phyloP scores from a whole-genome alignment of 2,329 filamentous ascomycete genomes.

The Byssoonygena ceratinophila region DNA sequence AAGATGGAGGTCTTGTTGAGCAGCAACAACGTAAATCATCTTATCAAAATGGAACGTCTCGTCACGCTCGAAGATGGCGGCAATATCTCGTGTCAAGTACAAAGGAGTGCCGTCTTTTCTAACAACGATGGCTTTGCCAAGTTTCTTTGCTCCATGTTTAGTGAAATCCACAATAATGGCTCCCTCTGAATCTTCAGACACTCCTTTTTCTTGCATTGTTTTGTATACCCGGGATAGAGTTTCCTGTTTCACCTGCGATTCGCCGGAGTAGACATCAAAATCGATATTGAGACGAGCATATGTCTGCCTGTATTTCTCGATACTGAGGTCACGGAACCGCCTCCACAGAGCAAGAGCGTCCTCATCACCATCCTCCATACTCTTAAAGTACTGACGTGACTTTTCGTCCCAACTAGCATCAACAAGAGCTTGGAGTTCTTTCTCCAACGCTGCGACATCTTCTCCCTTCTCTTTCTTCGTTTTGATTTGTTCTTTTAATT shows the following conservation, averaged over 20 bases:
- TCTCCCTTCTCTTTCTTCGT: slow-evolving; percentile 40
- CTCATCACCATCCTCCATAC: slow-evolving; percentile 53
- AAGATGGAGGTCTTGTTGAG: slow-evolving; percentile 54
- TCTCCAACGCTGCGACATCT: slow-evolving; percentile 40
- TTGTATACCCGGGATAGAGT: slow-evolving; percentile 53
- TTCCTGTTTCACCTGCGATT: slow-evolving; percentile 54
- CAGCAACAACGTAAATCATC: slow-evolving; percentile 58
- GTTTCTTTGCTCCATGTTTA: slow-evolving; percentile 56
- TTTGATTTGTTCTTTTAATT: slow-evolving; percentile 42
- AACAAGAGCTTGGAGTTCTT: slow-evolving; percentile 40
- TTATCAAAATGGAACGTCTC: slow-evolving; percentile 54
- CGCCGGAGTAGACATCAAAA: slow-evolving; percentile 58
- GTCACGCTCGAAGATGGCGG: slow-evolving; percentile 52
- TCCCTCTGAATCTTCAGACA: slow-evolving; percentile 55
- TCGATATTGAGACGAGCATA: slow-evolving; percentile 55
- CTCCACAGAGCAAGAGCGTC: slow-evolving; percentile 52
- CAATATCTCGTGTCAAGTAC: slow-evolving; percentile 61
- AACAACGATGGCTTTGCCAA: slow-evolving; percentile 56
- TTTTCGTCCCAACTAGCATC: slow-evolving; percentile 49
- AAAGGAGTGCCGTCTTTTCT: slow-evolving; percentile 57
- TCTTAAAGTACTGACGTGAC: slow-evolving; percentile 55
- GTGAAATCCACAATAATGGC: slow-evolving; percentile 59
- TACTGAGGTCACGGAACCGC: slow-evolving; percentile 53
- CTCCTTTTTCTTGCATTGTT: slow-evolving; percentile 47
- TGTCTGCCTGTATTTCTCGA: slow-evolving; percentile 53